phyloP scores from a whole-genome alignment of 768 basidiomycete species.

The Gautieria morchelliformis region DNA sequence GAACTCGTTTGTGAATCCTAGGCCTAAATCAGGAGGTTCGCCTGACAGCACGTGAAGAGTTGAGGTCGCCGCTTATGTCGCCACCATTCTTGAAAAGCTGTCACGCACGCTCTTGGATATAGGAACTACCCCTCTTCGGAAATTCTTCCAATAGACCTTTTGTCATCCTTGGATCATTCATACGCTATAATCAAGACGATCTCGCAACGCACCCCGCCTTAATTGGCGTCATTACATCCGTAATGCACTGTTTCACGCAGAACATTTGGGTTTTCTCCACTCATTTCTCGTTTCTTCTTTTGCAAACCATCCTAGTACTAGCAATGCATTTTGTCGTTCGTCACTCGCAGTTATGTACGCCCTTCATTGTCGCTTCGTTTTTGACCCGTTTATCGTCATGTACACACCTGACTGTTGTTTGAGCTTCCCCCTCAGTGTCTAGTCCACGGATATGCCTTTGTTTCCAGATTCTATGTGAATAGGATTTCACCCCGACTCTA shows the following conservation, averaged over 20 bases:
- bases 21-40: neutral
- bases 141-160: neutral
- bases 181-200: no score
- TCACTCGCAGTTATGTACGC: neutral
- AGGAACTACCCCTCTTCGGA: neutral
- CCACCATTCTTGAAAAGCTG: neutral
- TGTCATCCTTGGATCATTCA: neutral
- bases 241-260: neutral
- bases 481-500: no score
- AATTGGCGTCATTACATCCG: neutral
- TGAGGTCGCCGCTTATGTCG: neutral
- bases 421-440: no score
- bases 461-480: no score
- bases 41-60: neutral
- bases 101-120: neutral
- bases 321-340: neutral
- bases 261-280: neutral
- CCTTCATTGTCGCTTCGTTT: neutral
- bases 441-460: no score
- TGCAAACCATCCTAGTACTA: neutral
- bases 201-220: neutral
- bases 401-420: slow-evolving; percentile 7
- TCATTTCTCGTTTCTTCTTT: neutral
- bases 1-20: neutral
- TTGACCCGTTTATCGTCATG: slow-evolving; percentile 21